phyloP scores from a whole-genome alignment of 163 green algal genomes.

The Chloromonas sp. region DNA sequence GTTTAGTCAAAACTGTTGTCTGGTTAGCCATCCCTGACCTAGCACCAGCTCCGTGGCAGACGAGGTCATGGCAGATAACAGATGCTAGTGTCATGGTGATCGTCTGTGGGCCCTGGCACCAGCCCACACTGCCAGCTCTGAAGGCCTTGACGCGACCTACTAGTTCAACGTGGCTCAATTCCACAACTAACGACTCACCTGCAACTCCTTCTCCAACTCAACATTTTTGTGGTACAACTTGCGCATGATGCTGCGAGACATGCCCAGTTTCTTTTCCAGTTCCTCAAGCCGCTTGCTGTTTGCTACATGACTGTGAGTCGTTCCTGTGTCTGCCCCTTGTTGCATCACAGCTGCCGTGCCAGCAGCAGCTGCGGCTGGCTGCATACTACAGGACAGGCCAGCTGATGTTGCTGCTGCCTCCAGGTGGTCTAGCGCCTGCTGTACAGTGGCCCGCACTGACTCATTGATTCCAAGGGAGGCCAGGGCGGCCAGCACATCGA shows the following conservation, averaged over 20 bases:
- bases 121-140: too few species aligned
- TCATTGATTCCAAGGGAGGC: conserved; percentile 25
- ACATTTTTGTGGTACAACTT: conserved; percentile 42
- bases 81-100: too few species aligned
- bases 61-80: too few species aligned
- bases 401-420: not conserved
- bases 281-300: conserved; percentile 5
- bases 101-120: too few species aligned
- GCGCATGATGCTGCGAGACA: conserved; percentile 44
- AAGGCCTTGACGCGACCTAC: too few species aligned
- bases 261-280: conserved; percentile 35
- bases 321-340: not conserved
- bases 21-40: not conserved
- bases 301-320: not conserved
- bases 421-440: conserved; percentile 19
- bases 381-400: not conserved
- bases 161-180: too few species aligned
- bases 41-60: not conserved
- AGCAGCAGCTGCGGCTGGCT: not conserved
- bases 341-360: not conserved
- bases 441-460: conserved; percentile 17
- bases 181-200: not conserved
- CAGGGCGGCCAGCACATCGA: conserved; percentile 24
- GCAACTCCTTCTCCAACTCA: conserved; percentile 39
- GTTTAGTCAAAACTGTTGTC: too few species aligned